A percentile compares a stretch with the other conserved stretches of the same genome.
These are phyloP conservation scores for Chaetomiaceae sp. DNA, from an alignment of 2,329 filamentous ascomycete species.

Conservation along the genomic window DNA sequence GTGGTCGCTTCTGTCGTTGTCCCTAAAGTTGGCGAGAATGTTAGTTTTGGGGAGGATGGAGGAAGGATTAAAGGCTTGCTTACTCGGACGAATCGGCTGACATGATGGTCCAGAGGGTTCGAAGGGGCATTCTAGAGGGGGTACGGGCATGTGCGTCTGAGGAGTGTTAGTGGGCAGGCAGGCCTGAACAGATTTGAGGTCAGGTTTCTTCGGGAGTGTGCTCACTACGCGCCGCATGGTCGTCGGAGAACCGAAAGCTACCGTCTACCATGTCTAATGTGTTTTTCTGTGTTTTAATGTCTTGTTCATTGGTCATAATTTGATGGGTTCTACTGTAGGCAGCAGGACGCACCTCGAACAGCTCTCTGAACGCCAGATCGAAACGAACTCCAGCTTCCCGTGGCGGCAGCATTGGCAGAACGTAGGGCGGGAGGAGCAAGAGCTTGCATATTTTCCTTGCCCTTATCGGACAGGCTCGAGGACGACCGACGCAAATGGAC, in stretches of 20 bases:
- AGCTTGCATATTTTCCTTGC: slow-evolving; percentile 1
- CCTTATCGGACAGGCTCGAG: not conserved
- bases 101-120: slow-evolving; percentile 14
- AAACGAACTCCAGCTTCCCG: slow-evolving; percentile 13
- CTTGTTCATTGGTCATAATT: not conserved
- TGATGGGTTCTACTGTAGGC: not conserved
- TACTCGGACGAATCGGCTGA: slow-evolving; percentile 13
- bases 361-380: slow-evolving; percentile 8
- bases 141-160: not conserved
- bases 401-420: not conserved
- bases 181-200: too few species aligned
- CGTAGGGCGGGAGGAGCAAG: not conserved
- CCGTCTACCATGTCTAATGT: slow-evolving; percentile 1
- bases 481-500: not conserved
- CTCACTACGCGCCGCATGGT: not conserved
- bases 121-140: not conserved
- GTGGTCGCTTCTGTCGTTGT: not conserved
- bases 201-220: too few species aligned
- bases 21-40: not conserved
- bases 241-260: slow-evolving; percentile 4
- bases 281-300: not conserved
- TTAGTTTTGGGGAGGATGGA: not conserved
- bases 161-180: not conserved
- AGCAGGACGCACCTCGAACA: slow-evolving; percentile 4
- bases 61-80: not conserved